Evolutionary conservation across 2,329 filamentous ascomycete species (phyloP), one percentile per base, ranked within the genome.

Genomic region (Pestalotiopsis sp.): DNA sequence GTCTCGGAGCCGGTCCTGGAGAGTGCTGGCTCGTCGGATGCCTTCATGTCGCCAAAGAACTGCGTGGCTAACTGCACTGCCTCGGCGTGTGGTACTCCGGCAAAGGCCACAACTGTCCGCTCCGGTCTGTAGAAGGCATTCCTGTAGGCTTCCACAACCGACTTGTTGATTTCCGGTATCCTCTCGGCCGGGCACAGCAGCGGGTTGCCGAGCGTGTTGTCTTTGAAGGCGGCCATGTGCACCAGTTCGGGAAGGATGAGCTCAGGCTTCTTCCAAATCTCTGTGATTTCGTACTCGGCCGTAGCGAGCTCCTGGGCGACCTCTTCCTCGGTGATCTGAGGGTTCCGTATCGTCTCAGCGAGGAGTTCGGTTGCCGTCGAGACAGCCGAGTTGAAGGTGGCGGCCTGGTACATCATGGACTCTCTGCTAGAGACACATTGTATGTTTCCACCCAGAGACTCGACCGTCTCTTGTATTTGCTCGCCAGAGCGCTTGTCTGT

Each of bases 261-360:
- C 77, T 98, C 95, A 0, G 96, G 95, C 85, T 97, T 98, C 75
- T 92, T 92, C 96, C 96, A 99, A 68, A 99, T 98, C 84, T 98
- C 96, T 27, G 90, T 90, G 79, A 99, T 96, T 83, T 99, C 96
- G 78, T 98, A 99, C 66, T 95, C 90, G 9, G 95, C 96, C 6
- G 95, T 98, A 78, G 93, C 90, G 25, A 99, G 85, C 82, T 99
- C 96, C 79, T 94, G 90, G 23, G 87, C 83, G 0, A 99, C 93
- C 81, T 99, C 96, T 23, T 93, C 90, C 31, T 97, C 92, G 9
- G 93, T 97, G 73, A 98, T 92, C 67, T 87, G 81, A 5, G 96
- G 94, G 73, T 97, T 89, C 69, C 94, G 92, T 71, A 99, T 97
- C 40, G 96, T 98, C 80, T 99, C 96, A 69, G 96, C 95, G 56